Base-by-base conservation (phyloP, 306 rosid genomes). In the Vigna unguiculata region DNA sequence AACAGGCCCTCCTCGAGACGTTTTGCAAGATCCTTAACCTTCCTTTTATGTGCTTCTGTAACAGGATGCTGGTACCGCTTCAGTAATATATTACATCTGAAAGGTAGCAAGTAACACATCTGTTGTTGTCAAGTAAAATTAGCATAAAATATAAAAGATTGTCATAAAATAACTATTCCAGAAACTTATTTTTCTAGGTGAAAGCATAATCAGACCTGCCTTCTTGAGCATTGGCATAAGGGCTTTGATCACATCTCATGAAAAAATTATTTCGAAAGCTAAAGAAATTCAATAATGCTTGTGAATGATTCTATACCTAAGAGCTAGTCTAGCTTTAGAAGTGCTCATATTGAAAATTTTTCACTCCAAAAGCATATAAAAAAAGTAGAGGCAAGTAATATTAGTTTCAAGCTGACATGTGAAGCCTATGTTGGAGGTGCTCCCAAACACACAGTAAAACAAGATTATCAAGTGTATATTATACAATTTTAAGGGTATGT, bases 1-100 rank as follows among this genome's bases (percentile, higher is more conserved):
- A 89, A 81, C 81, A 92, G 81, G 81, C 84, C 88, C 88, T 91
- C 99, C 84, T 95, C 99, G 71, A 95, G 68, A 61, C 92, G 95
- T 82, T 87, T 92, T 46, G 87, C 92, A 65, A 95, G 75, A 83
- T 90, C 93, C 82, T 49, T 82, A 40, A 83, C 73, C 86, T 6
- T 95, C 78, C 9, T 80, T 53, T 24, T 85, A 1, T 83, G 78
- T 10, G 11, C 3, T 4, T 95, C 99, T 61, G 74, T 69, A 52
- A 81, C 68, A 11, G 82, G 77, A 15, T 63, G 85, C 40, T 76
- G 92, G 3, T 63, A 73, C 71, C 91, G 88, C 59, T 77, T 91
- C 75, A 63, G 25, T 75, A 95, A 15, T 52, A 84, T 76, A 14
- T 76, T 84, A 80, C 2, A 83, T 71, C 99, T 95, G 93, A 69